Evolutionary conservation across 352 stramenopile genomes (phyloP).

Genomic region (Phytophthora crassamura): DNA sequence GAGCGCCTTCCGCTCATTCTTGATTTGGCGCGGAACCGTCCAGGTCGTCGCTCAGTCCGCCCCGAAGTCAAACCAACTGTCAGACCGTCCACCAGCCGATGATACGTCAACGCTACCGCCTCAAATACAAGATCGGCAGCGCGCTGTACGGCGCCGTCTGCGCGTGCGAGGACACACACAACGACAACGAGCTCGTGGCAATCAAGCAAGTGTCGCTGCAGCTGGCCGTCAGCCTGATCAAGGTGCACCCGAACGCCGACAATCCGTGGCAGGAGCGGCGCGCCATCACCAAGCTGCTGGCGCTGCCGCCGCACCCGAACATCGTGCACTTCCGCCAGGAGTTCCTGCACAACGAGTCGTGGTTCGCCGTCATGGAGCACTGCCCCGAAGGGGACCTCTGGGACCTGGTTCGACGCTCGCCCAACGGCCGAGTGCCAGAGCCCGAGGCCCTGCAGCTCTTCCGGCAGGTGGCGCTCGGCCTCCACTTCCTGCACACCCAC

Average conservation of each 20-base stretch:
- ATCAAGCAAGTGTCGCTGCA: conserved; percentile 52
- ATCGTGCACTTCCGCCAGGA: conserved; percentile 47
- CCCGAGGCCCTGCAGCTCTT: conserved; percentile 31
- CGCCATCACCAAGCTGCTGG: conserved; percentile 22
- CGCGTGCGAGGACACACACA: conserved; percentile 42
- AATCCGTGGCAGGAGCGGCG: conserved; percentile 48
- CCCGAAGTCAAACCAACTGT: no score
- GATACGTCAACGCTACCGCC: conserved; percentile 29
- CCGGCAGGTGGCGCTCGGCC: conserved; percentile 33
- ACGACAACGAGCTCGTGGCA: conserved; percentile 36
- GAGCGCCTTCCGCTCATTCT: no score
- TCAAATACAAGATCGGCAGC: conserved; percentile 33
- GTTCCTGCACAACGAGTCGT: conserved; percentile 52
- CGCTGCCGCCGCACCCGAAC: conserved; percentile 39
- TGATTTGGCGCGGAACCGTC: no score
- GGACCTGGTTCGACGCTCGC: conserved; percentile 27
- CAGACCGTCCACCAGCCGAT: conserved; percentile 2
- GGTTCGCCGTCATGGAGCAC: conserved; percentile 62
- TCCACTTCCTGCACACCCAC: conserved; percentile 51
- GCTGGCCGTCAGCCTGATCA: conserved; percentile 27
- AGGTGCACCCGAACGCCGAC: conserved; percentile 36
- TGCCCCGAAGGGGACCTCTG: conserved; percentile 56
- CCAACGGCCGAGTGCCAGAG: conserved; percentile 32
- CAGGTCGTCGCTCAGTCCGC: no score
- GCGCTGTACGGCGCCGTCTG: conserved; percentile 49